Evolutionary conservation across 306 rosid species (phyloP), one percentile per base, ranked within the genome.

Genomic region (Elaeagnus macrophylla): DNA sequence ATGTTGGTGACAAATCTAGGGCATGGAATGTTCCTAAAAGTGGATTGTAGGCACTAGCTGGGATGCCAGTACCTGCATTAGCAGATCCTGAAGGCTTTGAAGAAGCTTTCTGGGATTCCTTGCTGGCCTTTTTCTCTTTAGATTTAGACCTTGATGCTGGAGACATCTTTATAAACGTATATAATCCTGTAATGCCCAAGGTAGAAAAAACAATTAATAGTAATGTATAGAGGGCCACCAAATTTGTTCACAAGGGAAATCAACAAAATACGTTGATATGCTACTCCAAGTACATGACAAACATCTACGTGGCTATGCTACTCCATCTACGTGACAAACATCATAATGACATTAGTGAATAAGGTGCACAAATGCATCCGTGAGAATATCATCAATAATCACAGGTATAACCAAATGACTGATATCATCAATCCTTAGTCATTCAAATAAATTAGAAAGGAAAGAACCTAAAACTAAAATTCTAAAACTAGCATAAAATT

Each of bases 41-140:
- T 25, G 99, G 96, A 71, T 93, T 84, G 74, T 93, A 87, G 7
- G 86, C 96, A 79, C 94, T 87, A 16, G 99, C 85, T 20, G 94
- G 93, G 62, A 81, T 59, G 53, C 83, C 85, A 70, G 72, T 62
- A 60, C 70, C 66, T 49, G 79, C 73, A 80, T 59, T 83, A 67
- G 78, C 77, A 56, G 99, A 68, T 42, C 73, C 99, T 47, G 73
- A 37, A 38, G 82, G 64, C 79, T 84, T 91, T 57, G 75, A 41
- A 52, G 83, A 59, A 71, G 93, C 74, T 66, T 76, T 75, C 53
- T 77, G 95, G 58, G 76, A 60, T 69, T 91, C 99, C 75, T 82
- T 91, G 67, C 61, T 62, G 10, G 76, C 79, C 77, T 83, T 90
- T 75, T 80, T 89, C 57, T 89, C 97, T 61, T 89, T 90, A 15